Evolutionary conservation across 2,329 filamentous ascomycete genomes (phyloP).

Genomic region (Ophiocordyceps sinensis): DNA sequence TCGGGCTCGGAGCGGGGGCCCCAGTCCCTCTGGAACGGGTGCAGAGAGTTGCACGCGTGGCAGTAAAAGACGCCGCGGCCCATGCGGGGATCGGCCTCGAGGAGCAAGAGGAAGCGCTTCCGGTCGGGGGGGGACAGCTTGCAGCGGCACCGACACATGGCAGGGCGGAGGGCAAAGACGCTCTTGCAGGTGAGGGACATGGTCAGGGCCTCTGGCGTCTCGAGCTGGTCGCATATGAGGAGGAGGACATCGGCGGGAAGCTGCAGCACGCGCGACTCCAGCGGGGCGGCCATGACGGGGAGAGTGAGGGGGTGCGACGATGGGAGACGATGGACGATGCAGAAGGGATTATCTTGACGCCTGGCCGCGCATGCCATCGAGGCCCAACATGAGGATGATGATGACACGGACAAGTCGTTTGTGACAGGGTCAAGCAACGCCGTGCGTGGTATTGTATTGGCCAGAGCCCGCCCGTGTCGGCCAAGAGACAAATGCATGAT

Average conservation of each 20-base stretch:
- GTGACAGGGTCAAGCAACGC: too few relatives aligned
- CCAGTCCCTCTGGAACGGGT: constrained; percentile 5
- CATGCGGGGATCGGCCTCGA: constrained; percentile 6
- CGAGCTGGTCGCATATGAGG: constrained; percentile 8
- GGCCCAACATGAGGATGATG: too few relatives aligned
- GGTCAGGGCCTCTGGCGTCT: constrained; percentile 4
- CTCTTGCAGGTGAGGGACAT: constrained; percentile 7
- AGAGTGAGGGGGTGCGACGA: too few relatives aligned
- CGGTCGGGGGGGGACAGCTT: constrained; percentile 2
- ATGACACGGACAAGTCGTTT: too few relatives aligned
- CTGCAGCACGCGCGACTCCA: constrained; percentile 3
- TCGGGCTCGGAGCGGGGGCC: constrained; percentile 3
- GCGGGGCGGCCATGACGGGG: too few relatives aligned
- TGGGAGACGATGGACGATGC: too few relatives aligned
- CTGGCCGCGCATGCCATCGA: too few relatives aligned
- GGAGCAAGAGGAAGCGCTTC: constrained; percentile 4
- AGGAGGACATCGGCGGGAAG: constrained; percentile 8
- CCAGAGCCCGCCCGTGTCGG: too few relatives aligned
- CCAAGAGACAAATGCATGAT: too few relatives aligned
- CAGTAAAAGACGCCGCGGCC: constrained; percentile 7
- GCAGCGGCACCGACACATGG: not conserved
- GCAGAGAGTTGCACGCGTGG: constrained; percentile 7
- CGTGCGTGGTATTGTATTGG: too few relatives aligned
- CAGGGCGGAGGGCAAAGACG: constrained; percentile 2
- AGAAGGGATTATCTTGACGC: too few relatives aligned